Base-by-base conservation (phyloP, 1,284 basidiomycete species). In the Phellopilus nigrolimitatus region DNA sequence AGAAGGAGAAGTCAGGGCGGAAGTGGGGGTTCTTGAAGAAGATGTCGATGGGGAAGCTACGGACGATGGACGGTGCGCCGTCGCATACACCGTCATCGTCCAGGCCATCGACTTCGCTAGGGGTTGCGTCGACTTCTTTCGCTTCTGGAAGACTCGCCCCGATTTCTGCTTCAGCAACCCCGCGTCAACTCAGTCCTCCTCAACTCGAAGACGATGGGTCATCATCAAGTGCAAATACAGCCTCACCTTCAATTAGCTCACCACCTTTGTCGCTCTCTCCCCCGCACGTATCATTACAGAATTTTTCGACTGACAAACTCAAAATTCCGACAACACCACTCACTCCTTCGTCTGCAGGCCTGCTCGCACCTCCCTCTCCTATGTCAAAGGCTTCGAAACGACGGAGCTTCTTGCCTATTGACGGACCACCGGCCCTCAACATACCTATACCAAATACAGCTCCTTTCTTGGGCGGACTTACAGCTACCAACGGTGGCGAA, bases 1-100 rank as follows among this genome's bases (percentile, higher is more conserved):
- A 71, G 38, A 78, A 77, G 58, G 77, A 80, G 55, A 84, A 84
- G 65, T 70, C 70, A 39, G 80, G 81, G 51, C 82, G 41, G 34
- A 51, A 88, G 54, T 95, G 91, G 91, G 91, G 93, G 2, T 95
- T 97, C 71, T 72, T 97, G 55, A 91, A 93, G 70, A 97, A 97
- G 71, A 94, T 97, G 88, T 94, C 91, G 8, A 93, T 94, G 88
- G 86, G 90, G 19, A 88, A 88, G 67, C 84, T 90, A 69, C 79
- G 79, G 61, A 57, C 53, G 4, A 47, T 47, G 25, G 49, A 51
- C 9, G 28, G 30, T 19, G 37, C 33, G 5, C 68, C n/a, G 82
- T 24, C 40, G 21, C 44, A 51, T 5, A 66, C 74, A 13, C 73
- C 79, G 24, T 64, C 71, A 0, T 56, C 59, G 1, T 55, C 69